Evolutionary conservation across 2,329 filamentous ascomycete species (phyloP), one percentile per base, ranked within the genome.

Genomic region (Cladobotryum protrusum): DNA sequence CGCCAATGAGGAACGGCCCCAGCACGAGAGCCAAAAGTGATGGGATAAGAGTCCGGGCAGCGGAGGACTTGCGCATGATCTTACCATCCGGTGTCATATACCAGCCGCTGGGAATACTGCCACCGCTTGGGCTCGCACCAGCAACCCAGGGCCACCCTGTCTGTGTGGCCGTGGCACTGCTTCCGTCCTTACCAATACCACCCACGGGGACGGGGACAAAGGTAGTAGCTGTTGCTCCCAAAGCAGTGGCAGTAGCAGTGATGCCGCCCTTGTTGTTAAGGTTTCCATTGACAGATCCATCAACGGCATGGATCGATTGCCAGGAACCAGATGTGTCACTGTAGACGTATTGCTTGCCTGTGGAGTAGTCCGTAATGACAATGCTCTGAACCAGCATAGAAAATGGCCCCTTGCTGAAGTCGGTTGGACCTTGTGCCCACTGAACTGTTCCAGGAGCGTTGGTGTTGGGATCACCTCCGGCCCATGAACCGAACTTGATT

Each of bases 401-500:
- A 72, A 87, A 99, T 1, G 93, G 93, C 0, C 88, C 92, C 55
- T 84, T 63, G 50, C 78, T 77, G 72, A 93, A 99, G 71, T 96
- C 83, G 44, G 89, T 96, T 44, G 81, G 78, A 13, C 93, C 93
- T 49, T 86, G 81, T 50, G 93, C 88, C 93, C 93, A 99, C 56
- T 82, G 75, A 60, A 97, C 89, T 14, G 92, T 97, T 51, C 93
- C 93, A 13, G 77, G 67, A 1, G 83, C 63, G 67, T 97, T 96
- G 55, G 56, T 55, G 59, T 75, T 76, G 1, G 89, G 70, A 67
- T 97, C 93, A 59, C 93, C 93, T 62, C 90, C 93, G 47, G 89
- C 84, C 93, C 93, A 99, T 50, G 86, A 75, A 53, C 93, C 93
- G 60, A 97, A 83, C 70, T 92, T 95, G 71, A 97, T 73, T 70